Evolutionary conservation across 2,329 filamentous ascomycete genomes (phyloP).

Genomic region (Claviceps maximensis): DNA sequence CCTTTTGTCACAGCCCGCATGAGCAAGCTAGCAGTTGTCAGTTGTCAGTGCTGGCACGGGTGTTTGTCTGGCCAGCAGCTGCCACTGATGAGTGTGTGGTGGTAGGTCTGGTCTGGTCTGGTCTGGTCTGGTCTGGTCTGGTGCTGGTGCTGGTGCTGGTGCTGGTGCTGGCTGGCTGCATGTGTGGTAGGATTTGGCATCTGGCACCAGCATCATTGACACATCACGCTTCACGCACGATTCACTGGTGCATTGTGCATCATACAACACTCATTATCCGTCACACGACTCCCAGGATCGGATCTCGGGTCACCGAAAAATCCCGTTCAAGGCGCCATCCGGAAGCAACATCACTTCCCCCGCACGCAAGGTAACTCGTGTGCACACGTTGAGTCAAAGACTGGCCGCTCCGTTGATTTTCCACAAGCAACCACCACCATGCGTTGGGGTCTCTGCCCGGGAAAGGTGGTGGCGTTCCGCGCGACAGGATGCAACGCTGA

Average conservation of each 20-base stretch:
- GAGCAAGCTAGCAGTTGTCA: not conserved
- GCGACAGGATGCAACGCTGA: not conserved
- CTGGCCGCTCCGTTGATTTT: not conserved
- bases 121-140: no score
- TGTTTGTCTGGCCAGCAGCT: not conserved
- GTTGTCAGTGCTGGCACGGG: not conserved
- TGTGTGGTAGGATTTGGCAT: no score
- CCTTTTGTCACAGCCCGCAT: not conserved
- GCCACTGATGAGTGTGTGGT: not conserved
- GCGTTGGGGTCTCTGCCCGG: not conserved
- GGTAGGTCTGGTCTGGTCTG: no score
- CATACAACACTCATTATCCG: not conserved
- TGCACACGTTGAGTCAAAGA: not conserved
- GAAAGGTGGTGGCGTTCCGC: not conserved
- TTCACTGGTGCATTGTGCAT: not conserved
- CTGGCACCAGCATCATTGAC: no score
- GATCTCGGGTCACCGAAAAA: not conserved
- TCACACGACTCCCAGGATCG: not conserved
- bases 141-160: no score
- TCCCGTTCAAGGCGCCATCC: not conserved
- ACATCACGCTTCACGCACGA: not conserved
- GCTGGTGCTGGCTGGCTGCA: not conserved
- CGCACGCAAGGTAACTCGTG: not conserved
- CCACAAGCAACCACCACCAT: not conserved
- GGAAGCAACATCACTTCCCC: not conserved